Conservation (phyloP, 208 protist species). For the Entamoeba invadens region DNA sequence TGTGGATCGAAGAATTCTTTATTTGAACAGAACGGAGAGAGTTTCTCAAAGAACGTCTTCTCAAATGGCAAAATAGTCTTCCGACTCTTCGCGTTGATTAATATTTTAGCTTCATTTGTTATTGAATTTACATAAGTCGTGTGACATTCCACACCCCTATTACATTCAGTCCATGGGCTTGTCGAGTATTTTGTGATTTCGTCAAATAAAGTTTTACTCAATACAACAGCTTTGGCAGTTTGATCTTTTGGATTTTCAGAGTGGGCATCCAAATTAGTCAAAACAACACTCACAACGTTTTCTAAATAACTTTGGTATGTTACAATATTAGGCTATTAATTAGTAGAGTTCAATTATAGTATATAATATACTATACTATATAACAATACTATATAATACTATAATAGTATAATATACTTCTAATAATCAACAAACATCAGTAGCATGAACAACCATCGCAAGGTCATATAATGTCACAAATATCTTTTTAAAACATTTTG, state of each 20-base stretch:
- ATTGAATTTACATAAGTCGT: neutral
- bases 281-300: neutral
- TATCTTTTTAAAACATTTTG: neutral
- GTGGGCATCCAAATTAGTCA: neutral
- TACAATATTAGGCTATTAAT: neutral
- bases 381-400: no score
- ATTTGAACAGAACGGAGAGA: neutral
- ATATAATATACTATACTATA: no score
- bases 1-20: neutral
- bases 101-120: neutral
- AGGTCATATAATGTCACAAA: neutral
- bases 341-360: no score
- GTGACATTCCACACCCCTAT: neutral
- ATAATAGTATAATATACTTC: no score
- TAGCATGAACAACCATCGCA: neutral
- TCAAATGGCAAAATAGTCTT: neutral
- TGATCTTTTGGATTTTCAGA: neutral
- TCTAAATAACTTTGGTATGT: neutral
- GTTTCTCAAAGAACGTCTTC: neutral
- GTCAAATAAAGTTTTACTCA: neutral
- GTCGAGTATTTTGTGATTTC: neutral
- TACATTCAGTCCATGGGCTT: neutral
- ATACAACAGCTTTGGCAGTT: neutral
- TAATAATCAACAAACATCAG: no score
- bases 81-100: neutral